phyloP scores from a whole-genome alignment of 441 rosid genomes.

The Pelargonium myrrhifolium region DNA sequence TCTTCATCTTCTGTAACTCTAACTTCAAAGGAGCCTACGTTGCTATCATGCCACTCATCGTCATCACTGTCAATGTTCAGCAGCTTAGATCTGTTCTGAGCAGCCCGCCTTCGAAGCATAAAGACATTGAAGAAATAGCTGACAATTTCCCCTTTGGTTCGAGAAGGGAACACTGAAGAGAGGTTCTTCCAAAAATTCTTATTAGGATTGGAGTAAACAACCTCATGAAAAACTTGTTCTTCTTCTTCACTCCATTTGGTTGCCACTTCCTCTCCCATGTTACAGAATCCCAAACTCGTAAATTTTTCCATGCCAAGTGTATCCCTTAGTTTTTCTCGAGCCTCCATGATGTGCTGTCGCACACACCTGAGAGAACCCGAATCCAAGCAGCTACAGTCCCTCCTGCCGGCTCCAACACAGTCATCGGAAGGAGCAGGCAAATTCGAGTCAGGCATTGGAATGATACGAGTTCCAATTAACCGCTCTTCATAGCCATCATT shows the following conservation, averaged over 20 bases:
- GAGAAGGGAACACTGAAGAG: conserved; percentile 31
- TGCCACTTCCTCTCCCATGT: conserved; percentile 47
- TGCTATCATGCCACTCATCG: conserved; percentile 32
- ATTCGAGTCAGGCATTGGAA: conserved; percentile 32
- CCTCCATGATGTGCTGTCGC: conserved; percentile 35
- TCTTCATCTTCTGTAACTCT: conserved; percentile 29
- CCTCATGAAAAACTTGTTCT: conserved; percentile 29
- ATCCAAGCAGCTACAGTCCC: conserved; percentile 35
- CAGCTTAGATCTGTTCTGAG: conserved; percentile 31
- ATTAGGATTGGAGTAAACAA: conserved; percentile 38
- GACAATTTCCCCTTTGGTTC: conserved; percentile 34
- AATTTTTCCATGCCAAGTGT: conserved; percentile 32
- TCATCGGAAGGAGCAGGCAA: background rate
- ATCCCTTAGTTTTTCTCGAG: conserved; percentile 28
- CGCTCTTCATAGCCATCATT: conserved; percentile 19
- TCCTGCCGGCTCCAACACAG: conserved; percentile 17
- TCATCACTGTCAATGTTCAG: conserved; percentile 25
- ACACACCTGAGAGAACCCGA: conserved; percentile 39
- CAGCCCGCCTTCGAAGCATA: conserved; percentile 37
- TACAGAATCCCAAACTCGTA: conserved; percentile 34
- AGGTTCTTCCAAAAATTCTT: conserved; percentile 42
- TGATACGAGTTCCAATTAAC: conserved; percentile 31
- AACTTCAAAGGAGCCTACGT: conserved; percentile 17
- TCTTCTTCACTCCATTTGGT: conserved; percentile 37
- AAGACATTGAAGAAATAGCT: conserved; percentile 46